Conservation (phyloP, 2,329 filamentous ascomycete genomes). For the Colletotrichum plurivorum region DNA sequence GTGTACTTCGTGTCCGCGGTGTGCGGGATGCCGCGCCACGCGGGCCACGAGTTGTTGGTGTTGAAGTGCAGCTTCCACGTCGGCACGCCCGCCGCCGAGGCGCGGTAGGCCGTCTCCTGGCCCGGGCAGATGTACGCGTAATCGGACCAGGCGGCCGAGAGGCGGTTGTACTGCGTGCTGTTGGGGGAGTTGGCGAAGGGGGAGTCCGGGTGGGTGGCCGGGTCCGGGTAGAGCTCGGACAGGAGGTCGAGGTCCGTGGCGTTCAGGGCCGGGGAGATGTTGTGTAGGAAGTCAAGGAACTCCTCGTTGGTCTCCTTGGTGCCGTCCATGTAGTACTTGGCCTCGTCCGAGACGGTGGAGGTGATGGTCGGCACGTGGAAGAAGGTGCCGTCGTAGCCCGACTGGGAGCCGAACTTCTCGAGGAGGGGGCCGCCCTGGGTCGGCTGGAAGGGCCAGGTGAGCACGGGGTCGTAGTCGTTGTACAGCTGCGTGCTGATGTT, state of each 20-base stretch:
- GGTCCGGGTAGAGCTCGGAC: constrained; percentile 53
- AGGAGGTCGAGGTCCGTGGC: constrained; percentile 48
- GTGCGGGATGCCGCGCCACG: constrained; percentile 67
- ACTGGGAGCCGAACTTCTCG: constrained; percentile 61
- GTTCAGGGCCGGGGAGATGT: constrained; percentile 49
- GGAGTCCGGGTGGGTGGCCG: constrained; percentile 49
- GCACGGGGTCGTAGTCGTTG: constrained; percentile 68
- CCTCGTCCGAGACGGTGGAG: constrained; percentile 54
- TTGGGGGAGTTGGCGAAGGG: constrained; percentile 54
- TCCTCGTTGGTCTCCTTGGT: constrained; percentile 52
- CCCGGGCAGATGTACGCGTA: constrained; percentile 60
- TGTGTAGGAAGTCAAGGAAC: constrained; percentile 54
- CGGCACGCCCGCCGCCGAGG: constrained; percentile 78
- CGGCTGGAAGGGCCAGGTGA: constrained; percentile 70
- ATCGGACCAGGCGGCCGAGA: constrained; percentile 60
- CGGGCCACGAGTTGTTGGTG: constrained; percentile 79
- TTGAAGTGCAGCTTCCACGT: constrained; percentile 80
- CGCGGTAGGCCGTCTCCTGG: constrained; percentile 64
- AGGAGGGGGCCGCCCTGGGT: constrained; percentile 60
- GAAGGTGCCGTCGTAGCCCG: constrained; percentile 54
- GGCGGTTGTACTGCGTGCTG: constrained; percentile 59
- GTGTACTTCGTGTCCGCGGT: constrained; percentile 53
- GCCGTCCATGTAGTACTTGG: constrained; percentile 50
- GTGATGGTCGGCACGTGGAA: constrained; percentile 54
- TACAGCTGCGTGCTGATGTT: constrained; percentile 71